These are phyloP conservation scores for Cladosporium austrohemisphaericum DNA, from an alignment of 2,329 filamentous ascomycete species.

Conservation along the genomic window DNA sequence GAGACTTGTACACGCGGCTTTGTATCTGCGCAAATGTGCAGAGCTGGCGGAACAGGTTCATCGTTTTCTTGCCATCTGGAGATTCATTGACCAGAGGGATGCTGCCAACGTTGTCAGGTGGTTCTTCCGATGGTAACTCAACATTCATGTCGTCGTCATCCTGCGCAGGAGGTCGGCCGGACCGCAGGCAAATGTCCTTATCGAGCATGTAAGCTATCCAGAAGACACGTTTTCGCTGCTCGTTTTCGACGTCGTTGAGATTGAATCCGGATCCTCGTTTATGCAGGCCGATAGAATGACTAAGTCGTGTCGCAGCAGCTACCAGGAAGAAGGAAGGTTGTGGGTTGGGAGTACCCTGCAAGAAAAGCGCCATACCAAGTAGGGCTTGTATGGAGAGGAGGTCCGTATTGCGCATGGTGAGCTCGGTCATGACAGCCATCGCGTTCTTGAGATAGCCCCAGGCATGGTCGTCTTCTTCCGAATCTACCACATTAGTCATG, in stretches of 20 bases:
- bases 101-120: slow-evolving; percentile 88
- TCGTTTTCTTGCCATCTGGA: slow-evolving; percentile 75
- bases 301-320: slow-evolving; percentile 81
- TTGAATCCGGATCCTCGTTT: slow-evolving; percentile 91
- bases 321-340: slow-evolving; percentile 91
- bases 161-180: slow-evolving; percentile 67
- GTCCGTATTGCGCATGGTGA: slow-evolving; percentile 95
- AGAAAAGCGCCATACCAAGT: slow-evolving; percentile 86
- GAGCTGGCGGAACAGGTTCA: slow-evolving; percentile 92
- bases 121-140: slow-evolving; percentile 86
- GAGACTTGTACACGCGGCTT: slow-evolving; percentile 84
- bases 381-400: slow-evolving; percentile 90
- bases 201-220: slow-evolving; percentile 74
- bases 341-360: slow-evolving; percentile 94
- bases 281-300: slow-evolving; percentile 92
- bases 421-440: slow-evolving; percentile 84
- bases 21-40: slow-evolving; percentile 89
- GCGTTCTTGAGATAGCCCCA: slow-evolving; percentile 97
- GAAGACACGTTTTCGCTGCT: slow-evolving; percentile 77
- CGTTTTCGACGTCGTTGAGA: slow-evolving; percentile 86
- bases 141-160: slow-evolving; percentile 91
- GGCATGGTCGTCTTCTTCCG: slow-evolving; percentile 88
- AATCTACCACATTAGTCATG: slow-evolving; percentile 88
- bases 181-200: slow-evolving; percentile 69
- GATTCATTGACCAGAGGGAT: slow-evolving; percentile 65